Evolutionary conservation across 805 yeast species (phyloP).

Genomic region (Candida maltosa): DNA sequence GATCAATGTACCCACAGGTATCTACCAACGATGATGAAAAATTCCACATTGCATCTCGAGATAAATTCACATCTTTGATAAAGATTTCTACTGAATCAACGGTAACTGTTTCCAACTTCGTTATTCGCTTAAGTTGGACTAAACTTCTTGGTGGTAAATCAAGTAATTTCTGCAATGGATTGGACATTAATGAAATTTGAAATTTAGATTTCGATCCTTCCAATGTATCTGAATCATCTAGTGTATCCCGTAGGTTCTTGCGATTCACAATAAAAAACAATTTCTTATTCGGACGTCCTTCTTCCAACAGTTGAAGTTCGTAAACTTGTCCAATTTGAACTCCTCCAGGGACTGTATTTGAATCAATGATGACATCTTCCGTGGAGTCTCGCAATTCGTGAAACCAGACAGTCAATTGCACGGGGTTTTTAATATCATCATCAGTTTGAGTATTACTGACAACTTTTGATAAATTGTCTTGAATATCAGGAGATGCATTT

Average conservation of each 20-base stretch:
- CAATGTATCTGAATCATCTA: conserved; percentile 4
- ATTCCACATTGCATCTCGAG: conserved; percentile 93
- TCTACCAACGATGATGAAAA: conserved; percentile 60
- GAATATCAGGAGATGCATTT: background rate
- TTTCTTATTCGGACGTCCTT: conserved; percentile 10
- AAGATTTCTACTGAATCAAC: conserved; percentile 82
- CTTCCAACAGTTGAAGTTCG: conserved; percentile 53
- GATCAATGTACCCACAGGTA: conserved; percentile 64
- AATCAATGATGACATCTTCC: conserved; percentile 63
- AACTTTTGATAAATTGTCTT: background rate
- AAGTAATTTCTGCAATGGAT: conserved; percentile 55
- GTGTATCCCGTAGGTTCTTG: conserved; percentile 12
- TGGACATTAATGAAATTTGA: conserved; percentile 57
- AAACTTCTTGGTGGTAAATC: conserved; percentile 66
- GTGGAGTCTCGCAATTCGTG: conserved; percentile 65
- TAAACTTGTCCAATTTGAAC: conserved; percentile 74
- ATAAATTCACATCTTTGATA: conserved; percentile 73
- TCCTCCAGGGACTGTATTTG: conserved; percentile 58
- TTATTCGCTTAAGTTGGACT: conserved; percentile 50
- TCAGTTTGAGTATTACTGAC: background rate
- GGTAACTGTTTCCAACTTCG: conserved; percentile 47
- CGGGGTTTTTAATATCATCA: conserved; percentile 17
- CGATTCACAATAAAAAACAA: conserved; percentile 14
- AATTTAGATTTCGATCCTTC: conserved; percentile 19
- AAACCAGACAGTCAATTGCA: conserved; percentile 49